These are phyloP conservation scores for Russula sp. DNA, from an alignment of 768 basidiomycete species.

Conservation along the genomic window DNA sequence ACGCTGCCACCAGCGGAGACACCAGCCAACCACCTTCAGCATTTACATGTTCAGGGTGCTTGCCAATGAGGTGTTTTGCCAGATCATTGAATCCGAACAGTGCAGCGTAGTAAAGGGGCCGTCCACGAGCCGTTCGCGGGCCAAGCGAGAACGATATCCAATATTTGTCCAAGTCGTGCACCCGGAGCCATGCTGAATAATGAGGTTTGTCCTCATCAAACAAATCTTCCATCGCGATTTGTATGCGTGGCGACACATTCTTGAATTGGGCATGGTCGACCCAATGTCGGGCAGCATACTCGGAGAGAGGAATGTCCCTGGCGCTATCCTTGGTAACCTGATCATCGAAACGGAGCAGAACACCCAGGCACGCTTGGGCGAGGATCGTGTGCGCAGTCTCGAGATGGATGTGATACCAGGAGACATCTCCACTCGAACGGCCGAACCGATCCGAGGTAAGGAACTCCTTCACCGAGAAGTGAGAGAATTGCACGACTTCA, in stretches of 20 bases:
- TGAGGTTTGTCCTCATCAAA: not conserved
- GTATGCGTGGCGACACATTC: not conserved
- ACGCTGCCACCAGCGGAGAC: not conserved
- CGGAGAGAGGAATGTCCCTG: not conserved
- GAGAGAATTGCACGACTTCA: conserved; percentile 10
- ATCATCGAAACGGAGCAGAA: not conserved
- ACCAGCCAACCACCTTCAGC: not conserved
- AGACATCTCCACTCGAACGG: not conserved
- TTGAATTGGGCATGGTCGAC: not conserved
- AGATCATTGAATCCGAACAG: not conserved
- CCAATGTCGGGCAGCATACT: not conserved
- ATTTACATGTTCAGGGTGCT: not conserved
- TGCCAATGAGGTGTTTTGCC: not conserved
- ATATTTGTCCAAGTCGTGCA: not conserved
- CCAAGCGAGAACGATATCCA: not conserved
- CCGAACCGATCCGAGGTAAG: not conserved
- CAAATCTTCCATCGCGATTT: not conserved
- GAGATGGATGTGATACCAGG: not conserved
- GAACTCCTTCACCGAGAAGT: conserved; percentile 9
- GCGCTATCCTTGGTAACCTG: too few species aligned
- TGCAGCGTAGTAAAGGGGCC: not conserved
- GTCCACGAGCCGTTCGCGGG: accelerated
- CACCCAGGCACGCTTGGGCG: not conserved
- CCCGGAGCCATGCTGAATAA: not conserved
- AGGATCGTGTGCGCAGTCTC: not conserved